A percentile compares a stretch with the other conserved stretches of the same genome.
phyloP scores from a whole-genome alignment of 1,139 yeast species.

The Geotrichum bryndzae region DNA sequence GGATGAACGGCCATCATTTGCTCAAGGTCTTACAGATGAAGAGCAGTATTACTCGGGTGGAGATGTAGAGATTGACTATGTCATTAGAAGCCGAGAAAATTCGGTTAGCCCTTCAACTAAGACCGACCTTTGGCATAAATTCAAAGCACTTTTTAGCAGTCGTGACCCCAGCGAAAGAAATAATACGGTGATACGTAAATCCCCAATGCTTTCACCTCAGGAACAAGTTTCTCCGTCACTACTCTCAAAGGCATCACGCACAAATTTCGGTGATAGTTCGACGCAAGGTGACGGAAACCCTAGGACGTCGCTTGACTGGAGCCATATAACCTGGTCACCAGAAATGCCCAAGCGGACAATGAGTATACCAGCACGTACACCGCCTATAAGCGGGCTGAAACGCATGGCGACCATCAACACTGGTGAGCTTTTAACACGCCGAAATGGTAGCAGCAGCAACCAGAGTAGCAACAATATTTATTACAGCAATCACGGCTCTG shows the following conservation, averaged over 20 bases:
- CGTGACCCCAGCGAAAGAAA: neutral
- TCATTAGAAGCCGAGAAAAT: neutral
- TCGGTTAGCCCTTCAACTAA: neutral
- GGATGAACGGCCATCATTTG: neutral
- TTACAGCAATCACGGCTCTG: neutral
- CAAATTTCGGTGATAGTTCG: neutral
- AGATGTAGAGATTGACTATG: constrained; percentile 12
- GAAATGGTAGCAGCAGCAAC: neutral
- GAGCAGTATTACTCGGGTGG: neutral
- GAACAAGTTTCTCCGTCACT: neutral
- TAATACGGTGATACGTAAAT: neutral
- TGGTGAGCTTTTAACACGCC: neutral
- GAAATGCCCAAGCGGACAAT: neutral
- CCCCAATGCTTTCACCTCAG: neutral
- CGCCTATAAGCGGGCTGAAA: neutral
- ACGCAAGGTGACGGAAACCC: neutral
- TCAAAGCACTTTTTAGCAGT: neutral
- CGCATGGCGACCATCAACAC: neutral
- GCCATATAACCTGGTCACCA: neutral
- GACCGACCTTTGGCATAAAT: neutral
- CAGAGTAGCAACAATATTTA: neutral
- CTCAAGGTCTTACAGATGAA: neutral
- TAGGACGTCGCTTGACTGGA: neutral
- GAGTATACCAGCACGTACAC: neutral
- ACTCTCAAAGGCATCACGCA: neutral